Conservation (phyloP, 768 basidiomycete genomes). For the Tulasnella sp. region DNA sequence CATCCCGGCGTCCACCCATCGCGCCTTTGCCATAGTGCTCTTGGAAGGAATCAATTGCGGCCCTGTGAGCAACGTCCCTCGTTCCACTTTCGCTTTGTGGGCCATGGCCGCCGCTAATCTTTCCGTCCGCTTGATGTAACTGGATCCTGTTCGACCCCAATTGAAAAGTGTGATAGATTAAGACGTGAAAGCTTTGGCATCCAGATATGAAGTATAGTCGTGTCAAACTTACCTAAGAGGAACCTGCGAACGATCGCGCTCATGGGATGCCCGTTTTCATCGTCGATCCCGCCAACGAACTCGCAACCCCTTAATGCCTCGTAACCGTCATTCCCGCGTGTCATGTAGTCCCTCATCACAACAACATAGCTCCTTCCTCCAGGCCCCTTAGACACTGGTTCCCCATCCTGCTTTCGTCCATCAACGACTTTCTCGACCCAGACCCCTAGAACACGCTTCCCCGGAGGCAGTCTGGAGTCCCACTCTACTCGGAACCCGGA, state of each 20-base stretch:
- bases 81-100: slow-evolving; percentile 29
- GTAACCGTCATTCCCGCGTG: slow-evolving; percentile 76
- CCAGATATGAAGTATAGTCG: background rate
- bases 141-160: no score
- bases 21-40: slow-evolving; percentile 23
- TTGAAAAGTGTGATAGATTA: background rate
- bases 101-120: slow-evolving; percentile 27
- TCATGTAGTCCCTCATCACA: slow-evolving; percentile 81
- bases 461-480: slow-evolving; percentile 67
- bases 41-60: slow-evolving; percentile 20
- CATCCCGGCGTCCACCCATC: slow-evolving; percentile 44
- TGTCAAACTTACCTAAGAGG: slow-evolving; percentile 50
- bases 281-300: slow-evolving; percentile 53
- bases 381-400: slow-evolving; percentile 29
- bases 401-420: slow-evolving; percentile 21
- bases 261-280: slow-evolving; percentile 71
- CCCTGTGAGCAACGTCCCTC: slow-evolving; percentile 15
- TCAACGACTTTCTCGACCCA: slow-evolving; percentile 43
- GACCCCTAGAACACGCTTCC: slow-evolving; percentile 61
- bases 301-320: slow-evolving; percentile 48
- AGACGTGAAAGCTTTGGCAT: background rate
- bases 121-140: slow-evolving; percentile 57
- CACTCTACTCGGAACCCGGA: slow-evolving; percentile 76
- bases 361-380: slow-evolving; percentile 58
- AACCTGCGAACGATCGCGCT: slow-evolving; percentile 73